These are phyloP conservation scores for Trametes elegans DNA, from an alignment of 768 basidiomycete genomes.

Conservation along the genomic window DNA sequence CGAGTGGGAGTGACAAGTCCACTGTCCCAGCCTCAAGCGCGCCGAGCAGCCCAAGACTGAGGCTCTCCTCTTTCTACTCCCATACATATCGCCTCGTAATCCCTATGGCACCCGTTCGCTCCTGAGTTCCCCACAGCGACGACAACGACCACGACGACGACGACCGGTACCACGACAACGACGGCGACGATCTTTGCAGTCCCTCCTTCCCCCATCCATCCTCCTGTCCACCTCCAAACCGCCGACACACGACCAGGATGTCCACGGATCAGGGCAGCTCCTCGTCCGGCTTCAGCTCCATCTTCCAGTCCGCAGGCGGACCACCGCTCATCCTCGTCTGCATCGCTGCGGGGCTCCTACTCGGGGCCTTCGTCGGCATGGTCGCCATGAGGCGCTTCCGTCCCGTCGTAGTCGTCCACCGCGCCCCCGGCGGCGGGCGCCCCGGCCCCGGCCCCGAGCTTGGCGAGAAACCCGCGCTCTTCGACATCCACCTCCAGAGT, in stretches of 20 bases:
- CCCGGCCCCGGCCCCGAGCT: neutral
- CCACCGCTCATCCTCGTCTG: conserved; percentile 26
- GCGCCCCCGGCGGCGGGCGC: neutral
- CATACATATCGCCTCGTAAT: too few species aligned
- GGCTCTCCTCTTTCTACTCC: neutral
- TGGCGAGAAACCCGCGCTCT: conserved; percentile 18
- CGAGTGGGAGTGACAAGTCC: neutral
- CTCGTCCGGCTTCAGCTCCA: conserved; percentile 1
- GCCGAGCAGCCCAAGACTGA: neutral
- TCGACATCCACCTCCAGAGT: conserved; percentile 14
- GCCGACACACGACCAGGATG: neutral
- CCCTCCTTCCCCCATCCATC: neutral
- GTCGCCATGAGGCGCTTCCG: conserved; percentile 19
- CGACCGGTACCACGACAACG: too few species aligned
- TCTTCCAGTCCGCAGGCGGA: conserved; percentile 20
- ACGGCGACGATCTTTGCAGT: too few species aligned
- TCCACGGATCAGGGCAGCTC: neutral
- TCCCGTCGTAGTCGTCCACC: conserved; percentile 12
- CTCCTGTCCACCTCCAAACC: neutral
- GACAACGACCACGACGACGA: too few species aligned
- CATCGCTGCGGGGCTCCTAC: conserved; percentile 22
- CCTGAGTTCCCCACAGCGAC: too few species aligned
- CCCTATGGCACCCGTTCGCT: too few species aligned
- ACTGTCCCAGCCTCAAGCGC: neutral
- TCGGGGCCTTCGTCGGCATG: conserved; percentile 20